Base-by-base conservation (phyloP, 2,329 filamentous ascomycete genomes). In the Zasmidium angulare region DNA sequence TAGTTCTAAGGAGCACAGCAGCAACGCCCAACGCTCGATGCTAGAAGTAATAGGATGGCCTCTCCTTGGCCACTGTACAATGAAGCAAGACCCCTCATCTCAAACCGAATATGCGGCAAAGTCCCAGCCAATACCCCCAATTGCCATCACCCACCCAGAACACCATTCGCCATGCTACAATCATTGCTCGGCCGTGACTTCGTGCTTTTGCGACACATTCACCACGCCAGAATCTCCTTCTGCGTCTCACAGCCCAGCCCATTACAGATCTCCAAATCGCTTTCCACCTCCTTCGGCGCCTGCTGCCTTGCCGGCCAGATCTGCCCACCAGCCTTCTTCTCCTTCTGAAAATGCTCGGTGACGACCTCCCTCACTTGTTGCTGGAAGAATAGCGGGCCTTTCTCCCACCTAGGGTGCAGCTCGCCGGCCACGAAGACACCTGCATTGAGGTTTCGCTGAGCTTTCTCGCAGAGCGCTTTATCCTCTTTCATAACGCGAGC, bases 401-500 rank as follows among this genome's bases (percentile, higher is more conserved):
- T 82, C 71, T 88, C 86, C 71, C 82, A 79, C 52, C 77, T 76
- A 0, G 85, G 85, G 69, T 88, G 85, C 71, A 88, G 75, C 69
- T 86, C 81, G 54, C 86, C 86, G 66, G 84, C 87, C 69, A 85
- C 75, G 60, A 86, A 88, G 53, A 87, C 78, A 7, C 84, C 84
- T 0, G 82, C 78, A 69, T 85, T 83, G 65, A 88, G 77, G 70
- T 88, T 88, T 70, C 77, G 79, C 68, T 88, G 85, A 1, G 83
- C 80, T 12, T 78, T 79, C 64, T 80, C 76, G 75, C 85, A 88
- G 23, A 88, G 81, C 9, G 81, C 77, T 68, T 87, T 87, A 75
- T 88, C 86, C 71, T 88, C 86, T 1, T 79, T 78, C 82, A 87
- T 84, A 71, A 88, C 81, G 43, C 82, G 81, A 72, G 84, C 84